phyloP scores from a whole-genome alignment of 768 basidiomycete species.

The Auriscalpium orientale region DNA sequence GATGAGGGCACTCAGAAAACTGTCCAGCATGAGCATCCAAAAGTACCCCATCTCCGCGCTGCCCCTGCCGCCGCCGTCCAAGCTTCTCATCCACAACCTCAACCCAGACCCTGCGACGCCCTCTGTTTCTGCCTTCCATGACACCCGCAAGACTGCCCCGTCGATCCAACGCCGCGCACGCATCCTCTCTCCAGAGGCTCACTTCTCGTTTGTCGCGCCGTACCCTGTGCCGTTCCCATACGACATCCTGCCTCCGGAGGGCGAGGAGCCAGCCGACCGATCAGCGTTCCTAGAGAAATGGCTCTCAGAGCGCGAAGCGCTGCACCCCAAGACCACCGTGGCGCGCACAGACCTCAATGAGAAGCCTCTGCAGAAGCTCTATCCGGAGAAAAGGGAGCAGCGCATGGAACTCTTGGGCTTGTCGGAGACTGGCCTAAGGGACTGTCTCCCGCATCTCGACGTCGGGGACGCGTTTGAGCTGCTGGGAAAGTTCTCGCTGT shows the following conservation, averaged over 20 bases:
- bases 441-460: constrained; percentile 79
- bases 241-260: constrained; percentile 49
- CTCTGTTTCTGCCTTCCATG: constrained; percentile 42
- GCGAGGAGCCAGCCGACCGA: constrained; percentile 44
- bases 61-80: constrained; percentile 37
- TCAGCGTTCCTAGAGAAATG: constrained; percentile 67
- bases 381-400: constrained; percentile 41
- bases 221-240: constrained; percentile 82
- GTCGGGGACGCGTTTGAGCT: constrained; percentile 74
- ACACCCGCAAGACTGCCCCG: constrained; percentile 43
- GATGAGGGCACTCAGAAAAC: not conserved
- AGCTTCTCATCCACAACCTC: constrained; percentile 36
- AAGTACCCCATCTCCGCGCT: constrained; percentile 45
- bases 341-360: constrained; percentile 18
- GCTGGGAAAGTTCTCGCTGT: constrained; percentile 54
- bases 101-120: constrained; percentile 56
- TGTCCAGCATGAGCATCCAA: constrained; percentile 11
- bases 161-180: constrained; percentile 66
- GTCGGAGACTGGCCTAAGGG: constrained; percentile 56
- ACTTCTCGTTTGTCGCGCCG: constrained; percentile 80
- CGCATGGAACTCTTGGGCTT: constrained; percentile 61
- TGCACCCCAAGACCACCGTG: constrained; percentile 24
- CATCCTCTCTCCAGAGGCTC: constrained; percentile 46
- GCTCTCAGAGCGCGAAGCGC: constrained; percentile 60
- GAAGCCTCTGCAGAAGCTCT: constrained; percentile 35